phyloP scores from a whole-genome alignment of 192 early-diverging fungal species.

The Piromyces sp. region DNA sequence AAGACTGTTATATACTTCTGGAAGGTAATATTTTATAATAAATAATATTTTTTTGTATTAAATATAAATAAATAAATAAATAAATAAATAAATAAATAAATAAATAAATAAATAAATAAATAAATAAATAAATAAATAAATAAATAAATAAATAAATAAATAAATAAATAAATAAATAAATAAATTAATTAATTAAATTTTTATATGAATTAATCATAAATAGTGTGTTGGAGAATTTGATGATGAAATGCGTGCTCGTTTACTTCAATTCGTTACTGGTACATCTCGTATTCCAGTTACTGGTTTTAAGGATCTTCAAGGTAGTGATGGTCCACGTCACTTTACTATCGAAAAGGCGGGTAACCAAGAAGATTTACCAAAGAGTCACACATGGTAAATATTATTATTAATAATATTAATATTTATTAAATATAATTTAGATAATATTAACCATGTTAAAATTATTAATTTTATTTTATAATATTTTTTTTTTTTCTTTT shows the following conservation, averaged over 20 bases:
- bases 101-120: no score
- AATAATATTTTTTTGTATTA: no score
- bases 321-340: slow-evolving; percentile 81
- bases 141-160: no score
- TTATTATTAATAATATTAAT: not conserved
- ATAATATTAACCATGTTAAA: no score
- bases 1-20: slow-evolving; percentile 93
- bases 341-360: slow-evolving; percentile 94
- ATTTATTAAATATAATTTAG: no score
- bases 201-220: no score
- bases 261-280: slow-evolving; percentile 94
- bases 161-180: no score
- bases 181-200: no score
- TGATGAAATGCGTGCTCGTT: slow-evolving; percentile 77
- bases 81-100: no score
- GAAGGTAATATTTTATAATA: slow-evolving; percentile 30
- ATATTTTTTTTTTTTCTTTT: not conserved
- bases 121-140: no score
- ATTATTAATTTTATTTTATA: no score
- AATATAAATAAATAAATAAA: no score
- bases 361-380: slow-evolving; percentile 67
- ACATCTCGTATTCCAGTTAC: slow-evolving; percentile 96
- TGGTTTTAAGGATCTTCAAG: slow-evolving; percentile 96
- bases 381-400: slow-evolving; percentile 77
- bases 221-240: slow-evolving; percentile 70